Conservation (phyloP, 225 moss, liverwort and hornwort species). For the Straminergon stramineum region DNA sequence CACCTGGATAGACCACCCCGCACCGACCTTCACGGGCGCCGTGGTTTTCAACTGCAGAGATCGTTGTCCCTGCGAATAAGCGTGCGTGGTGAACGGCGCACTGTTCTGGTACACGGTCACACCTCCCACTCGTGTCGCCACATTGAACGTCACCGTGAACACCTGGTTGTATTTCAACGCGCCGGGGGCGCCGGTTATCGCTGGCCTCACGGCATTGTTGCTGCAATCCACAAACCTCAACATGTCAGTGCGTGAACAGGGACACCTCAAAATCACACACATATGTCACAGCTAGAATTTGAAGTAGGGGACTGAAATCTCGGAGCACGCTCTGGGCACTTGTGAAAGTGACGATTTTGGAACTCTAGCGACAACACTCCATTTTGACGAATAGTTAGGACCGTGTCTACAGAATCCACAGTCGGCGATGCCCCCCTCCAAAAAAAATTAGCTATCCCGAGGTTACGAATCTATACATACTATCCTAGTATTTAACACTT, state of each 20-base stretch:
- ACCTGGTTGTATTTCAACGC: neutral
- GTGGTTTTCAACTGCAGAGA: slow-evolving; percentile 1
- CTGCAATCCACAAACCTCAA: neutral
- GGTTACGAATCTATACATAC: neutral
- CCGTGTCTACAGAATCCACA: neutral
- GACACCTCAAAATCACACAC: neutral
- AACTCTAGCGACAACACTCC: neutral
- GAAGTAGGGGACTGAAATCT: neutral
- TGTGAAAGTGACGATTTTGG: neutral
- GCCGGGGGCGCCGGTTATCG: neutral
- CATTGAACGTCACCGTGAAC: slow-evolving; percentile 3
- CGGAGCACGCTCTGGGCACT: neutral
- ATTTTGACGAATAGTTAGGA: neutral
- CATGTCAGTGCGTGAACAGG: neutral
- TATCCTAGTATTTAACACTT: neutral
- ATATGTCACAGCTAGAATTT: too few species aligned
- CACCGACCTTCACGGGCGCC: neutral
- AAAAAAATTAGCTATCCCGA: neutral
- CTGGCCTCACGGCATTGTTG: neutral
- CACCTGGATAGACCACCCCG: slow-evolving; percentile 1
- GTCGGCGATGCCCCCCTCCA: neutral
- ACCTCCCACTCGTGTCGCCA: neutral
- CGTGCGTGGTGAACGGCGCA: slow-evolving; percentile 23
- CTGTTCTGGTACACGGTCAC: slow-evolving; percentile 6
- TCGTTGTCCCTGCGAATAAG: slow-evolving; percentile 20